Base-by-base conservation (phyloP, 2,329 filamentous ascomycete genomes). In the Penicillium sp. region DNA sequence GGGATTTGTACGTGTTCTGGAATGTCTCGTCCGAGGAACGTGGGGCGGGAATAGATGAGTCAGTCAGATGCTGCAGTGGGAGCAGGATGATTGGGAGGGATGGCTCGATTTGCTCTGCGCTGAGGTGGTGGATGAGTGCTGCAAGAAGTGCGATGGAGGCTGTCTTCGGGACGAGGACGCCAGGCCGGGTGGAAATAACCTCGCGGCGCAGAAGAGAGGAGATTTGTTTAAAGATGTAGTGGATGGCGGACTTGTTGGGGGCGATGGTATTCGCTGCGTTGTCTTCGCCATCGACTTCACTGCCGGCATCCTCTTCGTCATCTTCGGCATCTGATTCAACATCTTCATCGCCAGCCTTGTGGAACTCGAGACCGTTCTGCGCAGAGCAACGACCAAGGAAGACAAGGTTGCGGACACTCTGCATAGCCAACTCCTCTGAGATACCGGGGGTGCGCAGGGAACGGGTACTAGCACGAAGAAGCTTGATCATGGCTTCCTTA, bases 61-160 rank as follows among this genome's bases (percentile, higher is more conserved):
- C 89, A 0, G 89, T 94, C 29, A 98, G 74, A 63, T 93, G 87
- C 63, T 91, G 84, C 5, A 97, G 77, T 0, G 85, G 84, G 4
- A 81, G 73, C 1, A 88, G 74, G 36, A 87, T 74, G 22, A 75
- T 74, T 54, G 82, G 79, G 14, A 94, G 74, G 1, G 82, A 85
- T 0, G 81, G 77, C 1, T 73, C 65, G 7, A 91, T 74, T 3
- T 80, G 73, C 2, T 77, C 70, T 1, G 71, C 62, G 0, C 82
- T 73, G 1, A 87, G 74, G 34, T 82, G 80, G 42, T 77, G 77
- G 55, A 80, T 79, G 10, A 95, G 77, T 0, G 83, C 81, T 44
- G 85, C 81, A 38, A 95, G 72, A 6, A 94, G 80, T 41, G 84
- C 81, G 61, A 95, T 79, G 2, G 86, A 82, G 0, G 86, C 82